Evolutionary conservation across 2,329 filamentous ascomycete genomes (phyloP).

Genomic region (Samsoniella hepiali): DNA sequence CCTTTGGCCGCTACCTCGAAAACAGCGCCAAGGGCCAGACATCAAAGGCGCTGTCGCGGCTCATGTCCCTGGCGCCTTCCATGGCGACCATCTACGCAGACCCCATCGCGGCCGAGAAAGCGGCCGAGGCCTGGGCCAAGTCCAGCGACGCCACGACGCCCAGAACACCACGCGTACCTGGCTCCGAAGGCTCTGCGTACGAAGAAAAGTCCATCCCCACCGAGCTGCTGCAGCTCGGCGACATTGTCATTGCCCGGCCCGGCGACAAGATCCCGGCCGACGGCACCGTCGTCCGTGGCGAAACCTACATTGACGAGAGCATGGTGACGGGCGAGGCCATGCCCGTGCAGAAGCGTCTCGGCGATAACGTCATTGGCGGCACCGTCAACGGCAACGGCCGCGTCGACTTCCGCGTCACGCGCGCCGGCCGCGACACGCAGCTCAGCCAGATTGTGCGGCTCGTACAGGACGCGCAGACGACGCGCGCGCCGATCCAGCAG

Average conservation of each 20-base stretch:
- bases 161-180: slow-evolving; percentile 33
- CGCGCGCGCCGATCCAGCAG: slow-evolving; percentile 87
- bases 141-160: slow-evolving; percentile 28
- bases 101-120: slow-evolving; percentile 88
- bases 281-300: slow-evolving; percentile 78
- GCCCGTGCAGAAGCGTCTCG: slow-evolving; percentile 85
- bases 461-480: slow-evolving; percentile 97
- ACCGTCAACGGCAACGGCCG: slow-evolving; percentile 94
- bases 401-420: slow-evolving; percentile 86
- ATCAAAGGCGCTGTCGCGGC: slow-evolving; percentile 82
- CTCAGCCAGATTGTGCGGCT: slow-evolving; percentile 97
- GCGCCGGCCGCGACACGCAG: slow-evolving; percentile 91
- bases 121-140: slow-evolving; percentile 69
- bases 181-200: slow-evolving; percentile 56
- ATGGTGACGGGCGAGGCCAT: slow-evolving; percentile 99
- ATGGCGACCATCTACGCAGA: slow-evolving; percentile 97
- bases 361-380: slow-evolving; percentile 78
- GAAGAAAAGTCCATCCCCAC: slow-evolving; percentile 88
- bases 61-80: slow-evolving; percentile 94
- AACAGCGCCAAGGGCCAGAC: slow-evolving; percentile 96
- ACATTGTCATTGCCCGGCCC: slow-evolving; percentile 87
- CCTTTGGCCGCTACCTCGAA: slow-evolving; percentile 84
- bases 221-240: slow-evolving; percentile 88
- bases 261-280: slow-evolving; percentile 97
- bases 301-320: slow-evolving; percentile 93